Percentiles rank a stretch among this genome's conserved stretches.
Conservation (phyloP, 1,139 yeast species). For the Protomyces macrosporus region DNA sequence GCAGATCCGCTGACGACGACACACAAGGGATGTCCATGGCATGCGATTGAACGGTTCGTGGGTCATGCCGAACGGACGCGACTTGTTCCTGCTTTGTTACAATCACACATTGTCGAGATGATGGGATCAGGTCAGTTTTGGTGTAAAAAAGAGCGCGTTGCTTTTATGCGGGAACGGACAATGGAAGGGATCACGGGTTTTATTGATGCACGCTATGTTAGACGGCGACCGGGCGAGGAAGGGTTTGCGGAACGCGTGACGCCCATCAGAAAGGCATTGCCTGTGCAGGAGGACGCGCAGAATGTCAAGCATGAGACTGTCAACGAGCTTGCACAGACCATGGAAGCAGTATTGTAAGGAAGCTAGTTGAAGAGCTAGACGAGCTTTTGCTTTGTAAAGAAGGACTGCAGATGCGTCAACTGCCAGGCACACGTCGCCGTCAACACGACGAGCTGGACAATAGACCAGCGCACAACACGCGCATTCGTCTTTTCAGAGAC, state of each 20-base stretch:
- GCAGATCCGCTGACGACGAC: conserved; percentile 46
- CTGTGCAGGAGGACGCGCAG: not conserved
- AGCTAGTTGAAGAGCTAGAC: conserved; percentile 39
- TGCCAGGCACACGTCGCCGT: conserved; percentile 64
- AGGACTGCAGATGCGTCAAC: conserved; percentile 54
- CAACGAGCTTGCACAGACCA: not conserved
- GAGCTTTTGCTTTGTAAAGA: conserved; percentile 62
- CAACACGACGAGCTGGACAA: conserved; percentile 55
- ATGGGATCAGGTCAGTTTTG: conserved; percentile 45
- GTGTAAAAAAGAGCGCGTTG: conserved; percentile 51
- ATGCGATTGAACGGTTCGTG: conserved; percentile 78
- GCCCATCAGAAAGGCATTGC: not conserved
- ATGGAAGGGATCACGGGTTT: conserved; percentile 69
- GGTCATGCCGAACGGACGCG: conserved; percentile 74
- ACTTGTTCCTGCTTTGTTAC: conserved; percentile 72
- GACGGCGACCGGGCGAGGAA: conserved; percentile 59
- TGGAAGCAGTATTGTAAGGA: not conserved
- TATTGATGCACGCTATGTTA: conserved; percentile 64
- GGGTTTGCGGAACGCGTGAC: conserved; percentile 49
- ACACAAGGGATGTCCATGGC: conserved; percentile 72
- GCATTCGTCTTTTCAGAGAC: conserved; percentile 61
- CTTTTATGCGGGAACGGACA: conserved; percentile 56
- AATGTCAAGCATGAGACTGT: not conserved
- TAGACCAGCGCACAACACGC: conserved; percentile 60
- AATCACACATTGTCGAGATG: conserved; percentile 89